phyloP scores from a whole-genome alignment of 148 eudicot species.

The Chenopodium suecicum region DNA sequence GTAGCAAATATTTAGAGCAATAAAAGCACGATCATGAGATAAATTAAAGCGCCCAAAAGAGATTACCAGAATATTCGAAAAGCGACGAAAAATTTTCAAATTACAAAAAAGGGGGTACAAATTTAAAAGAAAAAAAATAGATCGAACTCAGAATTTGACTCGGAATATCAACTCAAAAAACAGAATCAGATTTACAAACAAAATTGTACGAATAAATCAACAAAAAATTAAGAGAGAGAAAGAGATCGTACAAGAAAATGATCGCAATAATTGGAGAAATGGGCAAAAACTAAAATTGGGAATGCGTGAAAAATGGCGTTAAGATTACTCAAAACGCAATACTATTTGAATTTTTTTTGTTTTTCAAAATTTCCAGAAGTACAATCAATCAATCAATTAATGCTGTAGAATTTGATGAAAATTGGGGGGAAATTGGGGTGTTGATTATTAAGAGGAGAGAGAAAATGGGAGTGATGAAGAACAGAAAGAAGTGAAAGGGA shows the following conservation, averaged over 20 bases:
- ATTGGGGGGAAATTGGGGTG: too few relatives aligned
- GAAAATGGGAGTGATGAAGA: background rate
- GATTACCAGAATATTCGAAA: constrained; percentile 14
- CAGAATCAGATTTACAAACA: background rate
- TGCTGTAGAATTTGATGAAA: background rate
- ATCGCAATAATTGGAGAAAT: background rate
- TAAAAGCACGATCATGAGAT: constrained; percentile 15
- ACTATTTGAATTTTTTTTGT: background rate
- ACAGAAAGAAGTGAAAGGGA: constrained; percentile 1
- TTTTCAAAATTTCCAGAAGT: background rate
- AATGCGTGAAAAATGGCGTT: background rate
- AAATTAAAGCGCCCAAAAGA: constrained; percentile 5
- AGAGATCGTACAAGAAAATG: background rate
- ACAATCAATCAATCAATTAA: background rate
- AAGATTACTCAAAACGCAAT: background rate
- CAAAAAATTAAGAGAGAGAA: background rate
- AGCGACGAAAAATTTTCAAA: background rate
- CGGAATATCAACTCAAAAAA: background rate
- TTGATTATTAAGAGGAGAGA: background rate
- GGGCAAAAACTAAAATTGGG: too few relatives aligned
- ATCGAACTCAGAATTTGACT: too few relatives aligned
- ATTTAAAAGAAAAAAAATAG: too few relatives aligned
- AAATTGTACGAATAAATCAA: background rate
- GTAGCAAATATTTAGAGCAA: constrained; percentile 17
- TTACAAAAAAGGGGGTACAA: too few relatives aligned